Percentiles rank a stretch among this genome's conserved stretches.
phyloP scores from a whole-genome alignment of 225 moss, liverwort and hornwort genomes.

The Pseudisothecium myosuroides region DNA sequence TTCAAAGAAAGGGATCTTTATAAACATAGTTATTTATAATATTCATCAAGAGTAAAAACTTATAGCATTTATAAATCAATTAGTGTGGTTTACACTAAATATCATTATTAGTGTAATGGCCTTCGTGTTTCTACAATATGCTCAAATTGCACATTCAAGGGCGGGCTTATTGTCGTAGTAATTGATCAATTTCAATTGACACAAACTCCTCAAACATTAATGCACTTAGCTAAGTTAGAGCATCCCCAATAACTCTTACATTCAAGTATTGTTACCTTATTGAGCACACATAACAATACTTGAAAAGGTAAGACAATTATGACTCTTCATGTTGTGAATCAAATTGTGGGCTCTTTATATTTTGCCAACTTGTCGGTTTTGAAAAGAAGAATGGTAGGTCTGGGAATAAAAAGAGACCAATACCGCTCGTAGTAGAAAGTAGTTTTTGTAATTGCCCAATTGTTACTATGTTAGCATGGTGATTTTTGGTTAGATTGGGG shows the following conservation, averaged over 20 bases:
- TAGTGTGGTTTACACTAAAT: neutral
- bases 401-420: fast-evolving
- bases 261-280: too few relatives aligned
- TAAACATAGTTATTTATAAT: neutral
- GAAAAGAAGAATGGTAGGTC: fast-evolving
- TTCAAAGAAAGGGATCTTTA: neutral
- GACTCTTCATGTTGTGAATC: too few relatives aligned
- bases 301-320: neutral
- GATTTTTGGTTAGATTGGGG: fast-evolving
- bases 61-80: neutral
- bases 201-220: neutral
- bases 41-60: neutral
- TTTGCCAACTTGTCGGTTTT: too few relatives aligned
- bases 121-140: neutral
- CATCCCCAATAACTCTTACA: too few relatives aligned
- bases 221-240: neutral
- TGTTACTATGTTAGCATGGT: too few relatives aligned
- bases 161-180: neutral
- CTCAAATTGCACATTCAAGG: neutral
- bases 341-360: too few relatives aligned
- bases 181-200: neutral
- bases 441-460: too few relatives aligned
- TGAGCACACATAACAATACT: neutral
- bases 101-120: neutral
- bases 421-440: fast-evolving